Base-by-base conservation (phyloP, 1,284 basidiomycete species). In the Ganoderma multipileum region DNA sequence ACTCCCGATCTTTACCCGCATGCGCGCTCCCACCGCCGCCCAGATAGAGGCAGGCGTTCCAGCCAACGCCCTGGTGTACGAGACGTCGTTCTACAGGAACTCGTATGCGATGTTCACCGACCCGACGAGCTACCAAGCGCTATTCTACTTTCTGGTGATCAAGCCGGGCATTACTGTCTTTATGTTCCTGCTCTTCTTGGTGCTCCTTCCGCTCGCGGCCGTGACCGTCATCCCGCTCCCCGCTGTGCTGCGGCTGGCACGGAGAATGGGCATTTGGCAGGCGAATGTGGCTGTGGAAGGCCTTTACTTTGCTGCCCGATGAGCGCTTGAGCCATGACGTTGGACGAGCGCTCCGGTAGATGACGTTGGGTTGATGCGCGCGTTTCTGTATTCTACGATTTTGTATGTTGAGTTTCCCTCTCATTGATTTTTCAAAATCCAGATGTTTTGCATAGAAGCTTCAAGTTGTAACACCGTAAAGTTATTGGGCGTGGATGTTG, bases 61-160 rank as follows among this genome's bases (percentile, higher is more conserved):
- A 3, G 52, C 63, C 39, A 66, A 39, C 59, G 54, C 54, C 36
- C 67, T 50, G 66, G 79, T 73, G 71, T 84, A 81, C 66, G 90
- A 93, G 78, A 81, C 80, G 0, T 91, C 91, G 4, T 94, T 94
- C 80, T 91, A 94, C 79, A 89, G 86, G 75, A 93, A 93, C 71
- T 81, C 90, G 2, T 92, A 92, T 73, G 84, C 89, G n/a, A 92
- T 94, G 91, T 93, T 94, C 77, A 89, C 89, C 57, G 92, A 94
- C 74, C 81, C 90, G 52, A 92, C 90, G 16, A 91, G 91, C 30
- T 94, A 93, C 77, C 91, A 91, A 80, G 89, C 93, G 0, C 83
- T 94, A 5, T 94, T 94, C 82, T 94, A 94, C 78, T 94, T 94
- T 80, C 85, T 94, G 67, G 90, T 94, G 66, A 89, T 94, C 82